Conservation (phyloP, 306 rosid species). For the Quillaja saponaria region DNA sequence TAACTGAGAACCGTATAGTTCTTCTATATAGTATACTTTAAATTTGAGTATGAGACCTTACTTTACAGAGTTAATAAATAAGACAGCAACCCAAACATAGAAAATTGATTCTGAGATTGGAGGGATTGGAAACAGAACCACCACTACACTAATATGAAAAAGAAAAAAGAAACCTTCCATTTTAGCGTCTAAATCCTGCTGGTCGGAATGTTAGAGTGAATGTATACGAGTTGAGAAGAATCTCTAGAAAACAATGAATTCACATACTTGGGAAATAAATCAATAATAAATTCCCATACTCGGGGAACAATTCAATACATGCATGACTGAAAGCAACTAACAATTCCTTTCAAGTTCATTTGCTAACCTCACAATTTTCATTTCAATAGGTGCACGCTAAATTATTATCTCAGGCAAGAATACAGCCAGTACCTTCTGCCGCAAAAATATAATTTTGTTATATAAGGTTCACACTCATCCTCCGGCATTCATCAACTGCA, state of each 20-base stretch:
- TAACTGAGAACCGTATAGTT: conserved; percentile 23
- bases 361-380: conserved; percentile 17
- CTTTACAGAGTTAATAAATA: no score
- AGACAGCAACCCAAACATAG: no score
- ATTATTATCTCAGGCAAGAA: conserved; percentile 29
- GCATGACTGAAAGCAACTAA: neutral
- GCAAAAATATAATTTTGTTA: conserved; percentile 31
- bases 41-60: neutral
- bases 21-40: conserved; percentile 33
- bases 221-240: neutral
- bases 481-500: conserved; percentile 28
- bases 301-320: neutral
- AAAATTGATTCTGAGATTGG: no score
- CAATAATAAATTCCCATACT: no score
- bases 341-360: conserved; percentile 8
- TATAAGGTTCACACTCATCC: conserved; percentile 28
- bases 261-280: neutral
- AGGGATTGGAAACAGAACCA: no score
- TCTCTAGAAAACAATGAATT: neutral
- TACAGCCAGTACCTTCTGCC: conserved; percentile 20
- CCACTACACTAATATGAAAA: no score
- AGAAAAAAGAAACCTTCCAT: no score
- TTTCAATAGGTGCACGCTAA: conserved; percentile 28
- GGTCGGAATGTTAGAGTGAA: neutral
- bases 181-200: neutral